These are phyloP conservation scores for Lindgomyces ingoldianus DNA, from an alignment of 495 filamentous ascomycete species.

Conservation along the genomic window DNA sequence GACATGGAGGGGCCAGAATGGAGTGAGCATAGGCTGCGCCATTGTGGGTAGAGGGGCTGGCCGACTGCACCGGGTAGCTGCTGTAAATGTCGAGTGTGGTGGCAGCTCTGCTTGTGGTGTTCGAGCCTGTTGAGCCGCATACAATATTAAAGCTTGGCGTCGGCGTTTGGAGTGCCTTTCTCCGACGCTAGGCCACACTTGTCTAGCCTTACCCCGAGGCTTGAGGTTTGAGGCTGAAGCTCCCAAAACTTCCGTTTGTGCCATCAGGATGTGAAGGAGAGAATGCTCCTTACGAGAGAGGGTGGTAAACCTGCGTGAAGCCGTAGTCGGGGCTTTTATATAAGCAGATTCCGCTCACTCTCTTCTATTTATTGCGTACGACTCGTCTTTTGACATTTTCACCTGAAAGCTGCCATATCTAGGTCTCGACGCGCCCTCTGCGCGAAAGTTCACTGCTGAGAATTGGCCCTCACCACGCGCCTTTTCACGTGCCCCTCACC, in stretches of 20 bases:
- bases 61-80: not conserved
- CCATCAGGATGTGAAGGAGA: no score
- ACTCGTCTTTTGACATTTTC: no score
- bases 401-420: not conserved
- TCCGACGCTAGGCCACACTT: not conserved
- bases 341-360: no score
- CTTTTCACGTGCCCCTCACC: not conserved
- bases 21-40: constrained; percentile 30
- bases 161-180: not conserved
- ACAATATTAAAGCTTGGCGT: not conserved
- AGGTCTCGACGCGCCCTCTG: not conserved
- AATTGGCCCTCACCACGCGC: not conserved
- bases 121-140: not conserved
- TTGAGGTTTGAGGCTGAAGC: no score
- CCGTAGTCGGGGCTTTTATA: no score
- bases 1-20: constrained; percentile 46
- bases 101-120: not conserved
- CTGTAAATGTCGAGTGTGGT: not conserved
- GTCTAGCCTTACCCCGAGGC: not conserved
- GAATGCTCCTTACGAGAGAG: no score
- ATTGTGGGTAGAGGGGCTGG: constrained; percentile 3
- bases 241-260: no score
- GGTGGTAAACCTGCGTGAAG: no score
- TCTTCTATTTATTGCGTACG: no score
- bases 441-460: not conserved